These are phyloP conservation scores for Triticum timopheevii DNA, from an alignment of 176 grass and related monocot species.

Conservation along the genomic window DNA sequence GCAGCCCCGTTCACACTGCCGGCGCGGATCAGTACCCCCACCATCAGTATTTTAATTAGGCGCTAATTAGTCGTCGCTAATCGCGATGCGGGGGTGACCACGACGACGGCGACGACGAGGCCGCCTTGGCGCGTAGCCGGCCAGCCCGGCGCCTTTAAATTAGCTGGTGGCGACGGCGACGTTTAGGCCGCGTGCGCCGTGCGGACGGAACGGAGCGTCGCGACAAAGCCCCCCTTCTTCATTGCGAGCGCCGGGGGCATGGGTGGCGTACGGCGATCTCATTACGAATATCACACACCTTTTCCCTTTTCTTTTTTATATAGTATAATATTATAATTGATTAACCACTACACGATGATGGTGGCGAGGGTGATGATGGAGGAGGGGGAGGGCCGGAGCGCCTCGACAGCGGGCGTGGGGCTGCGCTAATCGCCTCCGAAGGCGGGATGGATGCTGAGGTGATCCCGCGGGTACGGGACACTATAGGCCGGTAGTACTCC, in stretches of 20 bases:
- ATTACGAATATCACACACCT: not conserved
- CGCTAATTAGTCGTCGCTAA: not conserved
- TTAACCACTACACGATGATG: too few relatives aligned
- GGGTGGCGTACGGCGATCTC: not conserved
- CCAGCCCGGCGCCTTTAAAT: not conserved
- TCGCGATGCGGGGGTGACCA: not conserved
- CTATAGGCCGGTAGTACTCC: too few relatives aligned
- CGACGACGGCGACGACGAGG: not conserved
- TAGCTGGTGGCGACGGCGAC: slow-evolving; percentile 1
- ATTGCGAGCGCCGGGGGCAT: not conserved
- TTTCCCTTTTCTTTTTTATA: not conserved
- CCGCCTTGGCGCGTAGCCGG: not conserved
- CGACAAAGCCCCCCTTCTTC: not conserved
- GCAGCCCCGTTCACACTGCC: not conserved
- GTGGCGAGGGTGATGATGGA: not conserved
- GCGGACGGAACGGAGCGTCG: not conserved
- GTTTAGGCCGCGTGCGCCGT: slow-evolving; percentile 10
- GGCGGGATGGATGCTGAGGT: too few relatives aligned
- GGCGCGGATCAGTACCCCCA: not conserved
- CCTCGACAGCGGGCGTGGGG: not conserved
- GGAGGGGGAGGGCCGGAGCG: not conserved
- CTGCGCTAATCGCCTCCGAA: not conserved
- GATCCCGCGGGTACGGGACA: too few relatives aligned
- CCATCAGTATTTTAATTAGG: not conserved
- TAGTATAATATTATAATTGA: too few relatives aligned